Percentiles rank a stretch among this genome's conserved stretches.
phyloP scores from a whole-genome alignment of 2,329 filamentous ascomycete genomes.

The Neodidymelliopsis sp. region DNA sequence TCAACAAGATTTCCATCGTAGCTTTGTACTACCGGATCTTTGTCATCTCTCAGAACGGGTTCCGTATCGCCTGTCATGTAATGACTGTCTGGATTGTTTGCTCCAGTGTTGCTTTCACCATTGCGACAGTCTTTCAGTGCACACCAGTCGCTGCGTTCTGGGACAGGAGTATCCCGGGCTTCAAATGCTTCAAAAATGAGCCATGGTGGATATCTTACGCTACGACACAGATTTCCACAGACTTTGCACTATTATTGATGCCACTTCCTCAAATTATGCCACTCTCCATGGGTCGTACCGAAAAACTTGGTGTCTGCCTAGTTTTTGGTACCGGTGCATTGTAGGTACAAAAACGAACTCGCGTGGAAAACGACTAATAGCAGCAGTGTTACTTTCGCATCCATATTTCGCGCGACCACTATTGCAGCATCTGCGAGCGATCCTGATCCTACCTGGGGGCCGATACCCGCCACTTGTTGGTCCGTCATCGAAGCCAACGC shows the following conservation, averaged over 20 bases:
- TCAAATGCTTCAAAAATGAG: conserved; percentile 41
- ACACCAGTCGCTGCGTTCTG: conserved; percentile 41
- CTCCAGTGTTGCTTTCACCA: conserved; percentile 39
- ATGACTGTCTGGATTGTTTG: conserved; percentile 42
- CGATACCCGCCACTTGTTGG: conserved; percentile 34
- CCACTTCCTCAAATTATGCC: conserved; percentile 27
- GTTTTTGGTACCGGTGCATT: conserved; percentile 35
- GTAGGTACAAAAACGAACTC: conserved; percentile 13
- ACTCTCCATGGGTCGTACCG: conserved; percentile 29
- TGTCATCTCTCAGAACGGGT: conserved; percentile 31
- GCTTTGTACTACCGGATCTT: conserved; percentile 48
- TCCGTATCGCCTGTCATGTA: conserved; percentile 33
- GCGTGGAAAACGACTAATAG: conserved; percentile 6
- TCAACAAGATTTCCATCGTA: conserved; percentile 46
- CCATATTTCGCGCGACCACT: conserved; percentile 36
- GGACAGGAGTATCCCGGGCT: conserved; percentile 36
- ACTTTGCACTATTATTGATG: conserved; percentile 30
- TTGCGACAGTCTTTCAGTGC: conserved; percentile 46
- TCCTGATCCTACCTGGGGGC: conserved; percentile 34
- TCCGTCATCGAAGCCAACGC: conserved; percentile 36
- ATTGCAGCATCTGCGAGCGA: conserved; percentile 31
- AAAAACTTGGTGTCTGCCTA: conserved; percentile 32
- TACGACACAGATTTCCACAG: conserved; percentile 29
- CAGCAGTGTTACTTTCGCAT: conserved; percentile 33
- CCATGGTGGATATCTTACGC: conserved; percentile 38